Evolutionary conservation across 2,329 filamentous ascomycete genomes (phyloP).

Genomic region (Beauveria caledonica): DNA sequence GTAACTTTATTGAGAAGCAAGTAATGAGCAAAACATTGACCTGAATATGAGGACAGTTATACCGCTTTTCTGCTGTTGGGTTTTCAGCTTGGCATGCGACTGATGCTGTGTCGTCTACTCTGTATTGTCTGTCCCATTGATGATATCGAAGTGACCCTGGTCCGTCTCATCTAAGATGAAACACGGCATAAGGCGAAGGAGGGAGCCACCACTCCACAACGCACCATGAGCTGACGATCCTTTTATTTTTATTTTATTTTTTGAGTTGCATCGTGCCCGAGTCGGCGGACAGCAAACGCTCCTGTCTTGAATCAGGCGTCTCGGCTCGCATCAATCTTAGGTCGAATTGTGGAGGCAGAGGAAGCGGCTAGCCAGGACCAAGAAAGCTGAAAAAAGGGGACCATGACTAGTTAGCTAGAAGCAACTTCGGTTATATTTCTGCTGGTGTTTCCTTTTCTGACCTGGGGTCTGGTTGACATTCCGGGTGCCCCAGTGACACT

Average conservation of each 20-base stretch:
- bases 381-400: neutral
- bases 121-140: neutral
- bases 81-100: neutral
- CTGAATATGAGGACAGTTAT: too few relatives aligned
- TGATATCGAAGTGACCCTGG: neutral
- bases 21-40: too few relatives aligned
- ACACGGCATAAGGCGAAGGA: neutral
- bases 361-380: neutral
- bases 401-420: neutral
- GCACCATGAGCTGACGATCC: neutral
- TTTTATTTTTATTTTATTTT: neutral
- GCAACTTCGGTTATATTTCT: neutral
- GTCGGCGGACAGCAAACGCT: too few relatives aligned
- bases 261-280: neutral
- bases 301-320: too few relatives aligned
- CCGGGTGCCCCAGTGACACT: neutral
- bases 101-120: neutral
- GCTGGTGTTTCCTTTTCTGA: neutral
- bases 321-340: too few relatives aligned
- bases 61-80: too few relatives aligned
- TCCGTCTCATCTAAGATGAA: conserved; percentile 10
- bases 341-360: too few relatives aligned
- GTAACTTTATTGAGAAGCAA: neutral
- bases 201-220: neutral
- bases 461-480: neutral